Base-by-base conservation (phyloP, 1,284 basidiomycete genomes). In the Ustilago bromivora region DNA sequence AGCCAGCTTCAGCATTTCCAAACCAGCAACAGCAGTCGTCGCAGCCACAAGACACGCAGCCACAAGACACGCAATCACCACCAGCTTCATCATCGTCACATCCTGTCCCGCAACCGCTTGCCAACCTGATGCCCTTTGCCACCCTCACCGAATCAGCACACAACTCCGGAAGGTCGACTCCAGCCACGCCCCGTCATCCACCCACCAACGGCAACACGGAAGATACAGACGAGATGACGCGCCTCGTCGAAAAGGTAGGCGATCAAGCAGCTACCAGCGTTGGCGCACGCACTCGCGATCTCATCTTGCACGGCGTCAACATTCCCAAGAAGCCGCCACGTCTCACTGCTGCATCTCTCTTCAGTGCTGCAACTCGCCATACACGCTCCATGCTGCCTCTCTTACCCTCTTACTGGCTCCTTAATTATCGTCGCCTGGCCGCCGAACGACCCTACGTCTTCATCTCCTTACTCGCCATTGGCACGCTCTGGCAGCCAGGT, bases 251-350 rank as follows among this genome's bases (percentile, higher is more conserved):
- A 43, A 76, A 71, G 32, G 69, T 76, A 4, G 73, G 73, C 58
- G 74, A 77, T 19, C 69, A 72, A 43, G 74, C 74, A 6, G 66
- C 74, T 2, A 72, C 66, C 59, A 77, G 72, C 57, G 69, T 77
- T 40, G 74, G 74, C 34, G 74, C 74, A 17, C 55, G 74, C 8
- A 77, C 74, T 0, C 66, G 74, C 31, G 74, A 77, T 49, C 66
- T 77, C 1, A 66, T 77, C n/a, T 57, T 77, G n/a, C 74, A 77
- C 34, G 74, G 74, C 10, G 74, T 77, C 74, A 77, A 72, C 63
- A 77, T 77, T 10, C 74, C 74, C 46, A 77, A 72, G 53, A 77
- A 77, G 61, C 74, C 74, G 17, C 70, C 74, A 7, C 69, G 70
- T 36, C 66, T 73, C 43, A 77, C 70, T 4, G 74, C 74, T 5